Evolutionary conservation across 2,329 filamentous ascomycete species (phyloP).

Genomic region (Ceratocystiopsis brevicomis): DNA sequence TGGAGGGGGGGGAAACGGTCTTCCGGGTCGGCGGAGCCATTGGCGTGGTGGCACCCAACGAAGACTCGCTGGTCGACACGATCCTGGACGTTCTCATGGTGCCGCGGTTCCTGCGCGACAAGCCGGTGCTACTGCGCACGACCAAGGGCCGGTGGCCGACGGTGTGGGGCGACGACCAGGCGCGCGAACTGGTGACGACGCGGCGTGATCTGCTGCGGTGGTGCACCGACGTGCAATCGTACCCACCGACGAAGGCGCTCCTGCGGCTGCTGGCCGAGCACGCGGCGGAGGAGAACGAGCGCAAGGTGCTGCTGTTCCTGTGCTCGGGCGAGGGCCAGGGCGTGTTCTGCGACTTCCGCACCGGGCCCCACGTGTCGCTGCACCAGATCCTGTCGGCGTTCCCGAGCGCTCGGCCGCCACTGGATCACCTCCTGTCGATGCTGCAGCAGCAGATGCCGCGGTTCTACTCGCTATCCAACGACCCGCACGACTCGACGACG

Average conservation of each 20-base stretch:
- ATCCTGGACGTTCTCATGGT: conserved; percentile 67
- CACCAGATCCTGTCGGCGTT: conserved; percentile 80
- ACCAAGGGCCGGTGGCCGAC: conserved; percentile 80
- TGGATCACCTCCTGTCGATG: conserved; percentile 62
- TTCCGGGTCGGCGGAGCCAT: conserved; percentile 96
- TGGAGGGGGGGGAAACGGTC: conserved; percentile 56
- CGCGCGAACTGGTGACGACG: conserved; percentile 75
- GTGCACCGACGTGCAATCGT: conserved; percentile 87
- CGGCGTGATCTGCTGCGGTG: conserved; percentile 83
- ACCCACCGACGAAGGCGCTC: conserved; percentile 73
- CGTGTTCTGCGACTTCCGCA: conserved; percentile 84
- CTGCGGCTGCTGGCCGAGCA: conserved; percentile 75
- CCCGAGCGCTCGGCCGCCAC: conserved; percentile 72
- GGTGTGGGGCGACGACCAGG: conserved; percentile 83
- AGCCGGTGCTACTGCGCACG: conserved; percentile 62
- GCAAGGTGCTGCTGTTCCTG: conserved; percentile 72
- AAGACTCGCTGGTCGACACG: conserved; percentile 56
- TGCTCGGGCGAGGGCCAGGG: conserved; percentile 81
- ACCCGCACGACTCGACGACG: conserved; percentile 56
- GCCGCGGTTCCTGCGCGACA: conserved; percentile 67
- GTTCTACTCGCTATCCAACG: conserved; percentile 95
- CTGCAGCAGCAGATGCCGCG: conserved; percentile 86
- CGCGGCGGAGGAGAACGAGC: conserved; percentile 61
- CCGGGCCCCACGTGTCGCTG: conserved; percentile 68
- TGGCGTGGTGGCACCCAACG: conserved; percentile 80